Percentiles rank a stretch among this genome's conserved stretches.
Conservation (phyloP, 371 early-diverging fungal species). For the Catenaria anguillulae region DNA sequence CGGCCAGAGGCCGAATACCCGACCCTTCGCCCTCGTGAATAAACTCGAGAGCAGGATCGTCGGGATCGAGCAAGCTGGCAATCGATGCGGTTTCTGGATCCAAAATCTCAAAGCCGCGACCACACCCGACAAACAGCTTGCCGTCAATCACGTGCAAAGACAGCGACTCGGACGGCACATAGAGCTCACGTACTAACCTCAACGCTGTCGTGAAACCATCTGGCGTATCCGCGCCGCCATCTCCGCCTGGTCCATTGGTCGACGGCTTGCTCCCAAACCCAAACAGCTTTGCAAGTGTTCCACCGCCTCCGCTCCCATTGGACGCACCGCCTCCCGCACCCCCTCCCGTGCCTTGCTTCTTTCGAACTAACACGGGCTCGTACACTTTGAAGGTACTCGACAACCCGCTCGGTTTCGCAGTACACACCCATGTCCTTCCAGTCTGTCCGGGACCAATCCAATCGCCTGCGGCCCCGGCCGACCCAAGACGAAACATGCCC, state of each 20-base stretch:
- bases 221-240: not conserved
- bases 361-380: slow-evolving; percentile 3
- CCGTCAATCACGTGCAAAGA: slow-evolving; percentile 65
- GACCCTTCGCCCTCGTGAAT: slow-evolving; percentile 41
- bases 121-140: slow-evolving; percentile 67
- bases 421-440: slow-evolving; percentile 62
- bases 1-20: slow-evolving; percentile 45
- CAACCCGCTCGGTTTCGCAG: slow-evolving; percentile 29
- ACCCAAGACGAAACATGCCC: too few relatives aligned
- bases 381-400: slow-evolving; percentile 6
- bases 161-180: slow-evolving; percentile 66
- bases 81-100: slow-evolving; percentile 43
- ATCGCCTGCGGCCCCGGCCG: too few relatives aligned
- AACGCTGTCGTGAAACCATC: not conserved
- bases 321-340: too few relatives aligned
- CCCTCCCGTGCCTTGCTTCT: not conserved
- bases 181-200: slow-evolving; percentile 47
- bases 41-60: slow-evolving; percentile 63
- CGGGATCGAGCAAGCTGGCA: slow-evolving; percentile 58
- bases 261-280: not conserved
- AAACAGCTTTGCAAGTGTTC: slow-evolving; percentile 15
- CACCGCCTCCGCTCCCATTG: too few relatives aligned
- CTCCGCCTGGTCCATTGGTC: too few relatives aligned
- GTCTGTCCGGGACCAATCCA: too few relatives aligned
- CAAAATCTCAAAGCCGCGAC: slow-evolving; percentile 80